phyloP scores from a whole-genome alignment of 2,329 filamentous ascomycete species.

The Elsinoe batatas region DNA sequence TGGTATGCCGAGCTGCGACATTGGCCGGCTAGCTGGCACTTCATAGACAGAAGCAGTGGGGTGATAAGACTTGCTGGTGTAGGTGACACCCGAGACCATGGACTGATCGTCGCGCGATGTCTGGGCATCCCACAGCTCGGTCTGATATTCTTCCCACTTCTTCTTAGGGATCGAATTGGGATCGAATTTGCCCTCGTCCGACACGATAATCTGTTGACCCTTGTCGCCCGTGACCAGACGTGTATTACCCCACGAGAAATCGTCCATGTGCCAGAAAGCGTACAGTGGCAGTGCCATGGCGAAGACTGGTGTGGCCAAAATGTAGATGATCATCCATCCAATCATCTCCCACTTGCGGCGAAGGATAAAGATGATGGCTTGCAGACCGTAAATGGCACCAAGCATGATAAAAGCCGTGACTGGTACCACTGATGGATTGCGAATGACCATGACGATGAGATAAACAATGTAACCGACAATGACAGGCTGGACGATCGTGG shows the following conservation, averaged over 20 bases:
- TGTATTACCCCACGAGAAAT: slow-evolving; percentile 98
- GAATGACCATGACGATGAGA: slow-evolving; percentile 64
- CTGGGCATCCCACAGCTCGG: slow-evolving; percentile 93
- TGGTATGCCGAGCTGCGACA: slow-evolving; percentile 50
- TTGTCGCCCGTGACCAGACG: slow-evolving; percentile 92
- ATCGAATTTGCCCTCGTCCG: slow-evolving; percentile 97
- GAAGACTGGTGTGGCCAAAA: slow-evolving; percentile 85
- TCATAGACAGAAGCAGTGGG: slow-evolving; percentile 52
- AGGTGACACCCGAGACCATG: slow-evolving; percentile 87
- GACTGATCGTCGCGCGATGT: slow-evolving; percentile 74
- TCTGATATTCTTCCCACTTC: slow-evolving; percentile 99
- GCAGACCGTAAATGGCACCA: slow-evolving; percentile 91
- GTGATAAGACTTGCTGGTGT: slow-evolving; percentile 72
- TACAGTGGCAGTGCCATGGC: slow-evolving; percentile 83
- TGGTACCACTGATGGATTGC: slow-evolving; percentile 57
- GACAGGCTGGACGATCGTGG: slow-evolving; percentile 84
- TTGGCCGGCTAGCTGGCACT: slow-evolving; percentile 41
- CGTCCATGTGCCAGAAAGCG: slow-evolving; percentile 99
- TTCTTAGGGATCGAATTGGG: slow-evolving; percentile 86
- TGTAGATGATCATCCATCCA: slow-evolving; percentile 96
- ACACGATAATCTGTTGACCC: slow-evolving; percentile 84
- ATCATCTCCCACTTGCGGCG: slow-evolving; percentile 99
- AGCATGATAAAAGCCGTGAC: slow-evolving; percentile 82
- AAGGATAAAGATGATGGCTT: slow-evolving; percentile 93
- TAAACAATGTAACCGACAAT: slow-evolving; percentile 84